A percentile compares a stretch with the other conserved stretches of the same genome.
Conservation (phyloP, 225 moss, liverwort and hornwort genomes). For the Pseudisothecium myosuroides region DNA sequence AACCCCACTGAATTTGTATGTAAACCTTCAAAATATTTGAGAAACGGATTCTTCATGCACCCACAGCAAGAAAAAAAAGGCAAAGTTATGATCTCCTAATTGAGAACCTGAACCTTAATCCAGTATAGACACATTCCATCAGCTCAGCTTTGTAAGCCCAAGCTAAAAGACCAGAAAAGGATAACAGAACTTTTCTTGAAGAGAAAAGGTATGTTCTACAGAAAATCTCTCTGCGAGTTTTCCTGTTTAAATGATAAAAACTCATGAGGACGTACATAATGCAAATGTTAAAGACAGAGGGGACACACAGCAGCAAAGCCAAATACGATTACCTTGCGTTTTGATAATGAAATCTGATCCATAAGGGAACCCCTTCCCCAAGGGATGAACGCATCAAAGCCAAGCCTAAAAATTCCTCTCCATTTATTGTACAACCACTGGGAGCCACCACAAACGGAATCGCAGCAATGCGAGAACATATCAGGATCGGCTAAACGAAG, state of each 20-base stretch:
- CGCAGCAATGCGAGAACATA: conserved; percentile 29
- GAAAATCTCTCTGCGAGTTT: background rate
- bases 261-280: background rate
- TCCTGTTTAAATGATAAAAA: background rate
- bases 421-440: conserved; percentile 50
- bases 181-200: background rate
- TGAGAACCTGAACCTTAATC: background rate
- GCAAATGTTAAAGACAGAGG: background rate
- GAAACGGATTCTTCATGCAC: background rate
- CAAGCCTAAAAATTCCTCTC: conserved; percentile 49
- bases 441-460: conserved; percentile 25
- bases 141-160: background rate
- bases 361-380: conserved; percentile 32
- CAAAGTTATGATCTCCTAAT: background rate
- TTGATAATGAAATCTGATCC: conserved; percentile 41
- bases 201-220: background rate
- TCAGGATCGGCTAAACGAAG: conserved; percentile 23
- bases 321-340: conserved; percentile 36
- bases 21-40: background rate
- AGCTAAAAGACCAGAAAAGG: background rate
- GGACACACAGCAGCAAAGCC: background rate
- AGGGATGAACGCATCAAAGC: conserved; percentile 29
- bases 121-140: background rate
- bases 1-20: background rate
- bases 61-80: background rate